These are phyloP conservation scores for Codiaeum variegatum DNA, from an alignment of 441 rosid species.

Conservation along the genomic window DNA sequence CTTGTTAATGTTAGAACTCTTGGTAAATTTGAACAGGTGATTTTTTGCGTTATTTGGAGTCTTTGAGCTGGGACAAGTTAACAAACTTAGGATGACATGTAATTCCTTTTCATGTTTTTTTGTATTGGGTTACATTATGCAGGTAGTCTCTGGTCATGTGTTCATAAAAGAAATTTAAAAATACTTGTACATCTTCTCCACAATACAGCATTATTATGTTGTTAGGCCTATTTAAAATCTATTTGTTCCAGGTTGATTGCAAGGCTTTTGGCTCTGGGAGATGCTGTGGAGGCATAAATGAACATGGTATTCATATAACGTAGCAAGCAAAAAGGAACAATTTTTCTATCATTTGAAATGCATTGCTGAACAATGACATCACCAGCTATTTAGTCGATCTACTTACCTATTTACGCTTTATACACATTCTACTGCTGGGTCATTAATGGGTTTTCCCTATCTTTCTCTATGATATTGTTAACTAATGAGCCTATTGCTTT, in stretches of 20 bases:
- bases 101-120: not conserved
- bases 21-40: not conserved
- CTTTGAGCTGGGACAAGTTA: not conserved
- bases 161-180: not conserved
- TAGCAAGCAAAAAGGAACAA: not conserved
- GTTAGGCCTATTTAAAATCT: too few species aligned
- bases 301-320: not conserved
- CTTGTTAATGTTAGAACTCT: not conserved
- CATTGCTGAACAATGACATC: not conserved
- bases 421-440: not conserved
- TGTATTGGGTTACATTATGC: not conserved
- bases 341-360: not conserved
- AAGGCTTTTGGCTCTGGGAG: not conserved
- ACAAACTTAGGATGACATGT: not conserved
- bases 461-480: slow-evolving; percentile 7
- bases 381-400: slow-evolving; percentile 3
- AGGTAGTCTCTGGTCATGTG: not conserved
- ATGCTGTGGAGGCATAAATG: not conserved
- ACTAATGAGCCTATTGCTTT: slow-evolving; percentile 4
- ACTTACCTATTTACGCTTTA: slow-evolving; percentile 3
- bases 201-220: not conserved
- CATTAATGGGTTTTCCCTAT: not conserved
- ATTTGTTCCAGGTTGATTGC: too few species aligned
- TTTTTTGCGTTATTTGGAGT: not conserved
- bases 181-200: not conserved